Conservation (phyloP, 495 filamentous ascomycete genomes). For the Penicillium riverlandense region DNA sequence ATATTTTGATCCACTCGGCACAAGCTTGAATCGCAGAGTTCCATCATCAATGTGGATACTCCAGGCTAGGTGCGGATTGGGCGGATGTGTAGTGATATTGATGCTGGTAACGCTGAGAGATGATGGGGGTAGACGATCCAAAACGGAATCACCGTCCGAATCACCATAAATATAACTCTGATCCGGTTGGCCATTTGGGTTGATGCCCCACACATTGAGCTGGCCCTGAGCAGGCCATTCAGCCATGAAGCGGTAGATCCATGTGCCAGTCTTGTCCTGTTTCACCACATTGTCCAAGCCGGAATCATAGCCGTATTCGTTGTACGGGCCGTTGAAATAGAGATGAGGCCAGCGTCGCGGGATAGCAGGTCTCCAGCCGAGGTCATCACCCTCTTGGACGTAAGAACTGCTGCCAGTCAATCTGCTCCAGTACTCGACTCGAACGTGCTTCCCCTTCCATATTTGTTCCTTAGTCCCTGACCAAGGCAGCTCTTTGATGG, state of each 20-base stretch:
- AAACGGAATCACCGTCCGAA: constrained; percentile 50
- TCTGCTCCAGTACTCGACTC: constrained; percentile 62
- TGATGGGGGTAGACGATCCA: constrained; percentile 59
- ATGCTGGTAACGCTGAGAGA: constrained; percentile 48
- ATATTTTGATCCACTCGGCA: constrained; percentile 47
- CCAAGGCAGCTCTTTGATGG: constrained; percentile 45
- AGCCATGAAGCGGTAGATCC: constrained; percentile 55
- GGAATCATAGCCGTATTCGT: constrained; percentile 61
- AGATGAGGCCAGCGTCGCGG: constrained; percentile 57
- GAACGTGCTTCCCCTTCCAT: constrained; percentile 61
- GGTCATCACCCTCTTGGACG: constrained; percentile 52
- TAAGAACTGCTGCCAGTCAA: constrained; percentile 58
- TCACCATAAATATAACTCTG: constrained; percentile 53
- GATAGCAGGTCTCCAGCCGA: constrained; percentile 23
- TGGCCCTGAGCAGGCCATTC: constrained; percentile 61
- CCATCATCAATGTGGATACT: constrained; percentile 51
- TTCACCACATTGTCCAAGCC: constrained; percentile 51
- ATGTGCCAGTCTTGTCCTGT: constrained; percentile 46
- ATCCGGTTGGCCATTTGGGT: constrained; percentile 58
- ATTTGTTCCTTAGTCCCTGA: constrained; percentile 52
- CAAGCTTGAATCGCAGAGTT: constrained; percentile 41
- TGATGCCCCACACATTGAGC: constrained; percentile 64
- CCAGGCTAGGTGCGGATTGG: constrained; percentile 50
- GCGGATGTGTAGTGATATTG: constrained; percentile 54
- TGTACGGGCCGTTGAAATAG: constrained; percentile 59